Evolutionary conservation across 306 rosid genomes (phyloP), one percentile per base, ranked within the genome.

Genomic region (Sophora flavescens): DNA sequence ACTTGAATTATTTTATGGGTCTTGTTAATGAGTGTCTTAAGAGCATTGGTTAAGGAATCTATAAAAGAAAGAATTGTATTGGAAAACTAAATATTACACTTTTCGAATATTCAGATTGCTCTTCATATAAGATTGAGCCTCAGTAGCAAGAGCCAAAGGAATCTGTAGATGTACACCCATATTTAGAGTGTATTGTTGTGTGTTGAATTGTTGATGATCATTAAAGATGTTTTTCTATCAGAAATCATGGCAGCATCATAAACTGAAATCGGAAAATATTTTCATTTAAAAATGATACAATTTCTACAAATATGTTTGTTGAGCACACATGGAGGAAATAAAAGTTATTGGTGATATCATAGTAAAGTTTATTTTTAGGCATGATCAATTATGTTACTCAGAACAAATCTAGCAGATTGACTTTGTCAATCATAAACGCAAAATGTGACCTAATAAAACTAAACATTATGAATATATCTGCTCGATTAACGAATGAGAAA

Each of bases 361-460:
- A 45, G n/a, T n/a, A n/a, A 3, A 9, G 28, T 8, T 64, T 44
- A 30, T 41, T 48, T 17, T 47, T 47, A 48, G 6, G 18, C 45
- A 58, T 45, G 18, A 26, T 38, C 82, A 77, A 42, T 36, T 26
- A 53, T 22, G 22, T 6, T 30, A 63, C 9, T 47, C 11, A 5
- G 30, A 79, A 42, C 10, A 78, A 62, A 26, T 18, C 50, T 14
- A 6, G 28, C 41, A 12, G 28, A 68, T 58, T 59, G 50, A 56
- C 79, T 59, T 51, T 32, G 42, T 12, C 12, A 56, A 16, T 60
- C 74, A 76, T 45, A 42, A 30, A n/a, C n/a, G n/a, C n/a, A n/a
- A n/a, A n/a, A n/a, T n/a, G n/a, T n/a, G n/a, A n/a, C n/a, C n/a
- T n/a, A n/a, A n/a, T n/a, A n/a, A n/a, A n/a, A n/a, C n/a, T n/a